Percentiles rank a stretch among this genome's conserved stretches.
These are phyloP conservation scores for Theileria parva DNA, from an alignment of 169 alveolate species.

Conservation along the genomic window DNA sequence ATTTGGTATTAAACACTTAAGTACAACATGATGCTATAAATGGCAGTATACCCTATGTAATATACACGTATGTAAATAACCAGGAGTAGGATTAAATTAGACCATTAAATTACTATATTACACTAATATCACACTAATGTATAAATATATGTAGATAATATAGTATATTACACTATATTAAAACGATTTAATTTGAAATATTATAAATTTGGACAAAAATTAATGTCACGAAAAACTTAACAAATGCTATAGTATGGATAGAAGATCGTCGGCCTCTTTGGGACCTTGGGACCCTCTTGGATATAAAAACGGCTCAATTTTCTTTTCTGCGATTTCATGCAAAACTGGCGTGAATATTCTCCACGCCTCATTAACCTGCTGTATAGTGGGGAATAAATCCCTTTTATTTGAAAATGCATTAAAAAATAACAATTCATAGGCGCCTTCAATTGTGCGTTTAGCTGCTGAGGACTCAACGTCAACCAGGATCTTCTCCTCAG, in stretches of 20 bases:
- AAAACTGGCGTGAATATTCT: slow-evolving; percentile 60
- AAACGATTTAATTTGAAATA: not conserved
- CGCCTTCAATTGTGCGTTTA: slow-evolving; percentile 62
- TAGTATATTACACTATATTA: not conserved
- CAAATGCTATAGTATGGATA: slow-evolving; percentile 18
- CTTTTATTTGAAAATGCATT: slow-evolving; percentile 61
- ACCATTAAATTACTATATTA: too few species aligned
- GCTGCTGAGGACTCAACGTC: slow-evolving; percentile 62
- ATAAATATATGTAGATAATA: too few species aligned
- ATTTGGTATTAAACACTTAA: too few species aligned
- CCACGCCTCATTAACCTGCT: slow-evolving; percentile 66
- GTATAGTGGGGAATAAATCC: slow-evolving; percentile 55
- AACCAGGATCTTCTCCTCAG: slow-evolving; percentile 53
- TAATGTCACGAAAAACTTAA: not conserved
- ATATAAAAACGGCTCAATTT: slow-evolving; percentile 46
- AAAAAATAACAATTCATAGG: slow-evolving; percentile 59
- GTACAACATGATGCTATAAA: too few species aligned
- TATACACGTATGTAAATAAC: too few species aligned
- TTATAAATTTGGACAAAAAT: not conserved
- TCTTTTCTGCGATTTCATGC: slow-evolving; percentile 39
- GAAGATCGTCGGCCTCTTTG: slow-evolving; percentile 37
- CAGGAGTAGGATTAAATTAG: too few species aligned
- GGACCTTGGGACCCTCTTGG: slow-evolving; percentile 63
- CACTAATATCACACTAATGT: too few species aligned
- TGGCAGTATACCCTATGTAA: too few species aligned